Percentiles rank a stretch among this genome's conserved stretches.
Evolutionary conservation across 2,329 filamentous ascomycete species (phyloP).

Genomic region (Scolecobasidium constrictum): DNA sequence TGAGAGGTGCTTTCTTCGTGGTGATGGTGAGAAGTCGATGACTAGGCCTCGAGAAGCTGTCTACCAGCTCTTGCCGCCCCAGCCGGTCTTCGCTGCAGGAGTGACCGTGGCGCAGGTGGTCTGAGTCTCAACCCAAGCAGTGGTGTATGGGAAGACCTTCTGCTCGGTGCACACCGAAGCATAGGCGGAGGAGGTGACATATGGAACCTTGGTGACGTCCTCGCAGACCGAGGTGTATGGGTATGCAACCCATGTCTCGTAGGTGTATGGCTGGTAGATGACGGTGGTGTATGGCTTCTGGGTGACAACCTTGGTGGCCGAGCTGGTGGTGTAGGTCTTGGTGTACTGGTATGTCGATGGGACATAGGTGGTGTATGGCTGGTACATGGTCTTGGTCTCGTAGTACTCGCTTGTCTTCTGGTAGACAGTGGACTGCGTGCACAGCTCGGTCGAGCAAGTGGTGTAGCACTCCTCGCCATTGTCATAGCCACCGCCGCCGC

Average conservation of each 20-base stretch:
- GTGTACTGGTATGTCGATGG: neutral
- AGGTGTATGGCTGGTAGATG: conserved; percentile 3
- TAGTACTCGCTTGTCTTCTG: neutral
- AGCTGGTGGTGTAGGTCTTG: conserved; percentile 2
- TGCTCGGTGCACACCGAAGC: neutral
- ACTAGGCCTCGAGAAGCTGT: neutral
- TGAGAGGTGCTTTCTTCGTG: too few species aligned
- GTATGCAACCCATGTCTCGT: neutral
- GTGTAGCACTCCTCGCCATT: neutral
- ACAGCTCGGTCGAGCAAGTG: conserved; percentile 1
- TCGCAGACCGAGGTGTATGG: conserved; percentile 3
- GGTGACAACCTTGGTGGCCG: neutral
- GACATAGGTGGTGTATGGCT: conserved; percentile 1
- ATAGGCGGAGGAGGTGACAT: neutral
- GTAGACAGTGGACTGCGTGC: conserved; percentile 1
- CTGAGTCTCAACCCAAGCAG: conserved; percentile 2
- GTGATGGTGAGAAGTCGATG: neutral
- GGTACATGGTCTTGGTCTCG: conserved; percentile 2
- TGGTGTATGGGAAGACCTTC: neutral
- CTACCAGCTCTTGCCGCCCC: too few species aligned
- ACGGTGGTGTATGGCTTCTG: neutral
- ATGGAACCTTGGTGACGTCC: neutral
- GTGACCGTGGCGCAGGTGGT: conserved; percentile 2
- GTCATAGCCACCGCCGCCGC: neutral
- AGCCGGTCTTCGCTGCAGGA: too few species aligned